phyloP scores from a whole-genome alignment of 2,329 filamentous ascomycete genomes.

The Colletotrichum paranaense region DNA sequence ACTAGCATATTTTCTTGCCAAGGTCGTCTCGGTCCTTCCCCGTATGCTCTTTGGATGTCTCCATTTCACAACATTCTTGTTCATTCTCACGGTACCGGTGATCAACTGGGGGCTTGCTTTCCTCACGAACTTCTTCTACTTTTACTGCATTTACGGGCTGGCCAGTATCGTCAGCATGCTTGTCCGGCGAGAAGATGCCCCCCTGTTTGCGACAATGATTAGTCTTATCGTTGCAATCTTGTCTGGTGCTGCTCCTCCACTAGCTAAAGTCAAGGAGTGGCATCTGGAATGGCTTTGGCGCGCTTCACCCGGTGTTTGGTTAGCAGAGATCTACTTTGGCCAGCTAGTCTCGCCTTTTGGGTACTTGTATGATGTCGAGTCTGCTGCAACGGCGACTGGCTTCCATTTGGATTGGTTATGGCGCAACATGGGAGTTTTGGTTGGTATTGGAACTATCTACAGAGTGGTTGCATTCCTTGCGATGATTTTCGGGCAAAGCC shows the following conservation, averaged over 20 bases:
- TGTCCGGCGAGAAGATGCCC: conserved; percentile 65
- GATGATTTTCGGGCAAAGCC: conserved; percentile 45
- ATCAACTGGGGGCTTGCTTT: conserved; percentile 63
- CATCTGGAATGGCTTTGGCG: conserved; percentile 68
- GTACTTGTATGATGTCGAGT: conserved; percentile 62
- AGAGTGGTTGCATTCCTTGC: conserved; percentile 57
- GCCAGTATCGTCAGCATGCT: conserved; percentile 65
- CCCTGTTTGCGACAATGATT: conserved; percentile 65
- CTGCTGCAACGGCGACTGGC: conserved; percentile 55
- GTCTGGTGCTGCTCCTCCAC: conserved; percentile 62
- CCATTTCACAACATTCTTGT: conserved; percentile 65
- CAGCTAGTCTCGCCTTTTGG: conserved; percentile 59
- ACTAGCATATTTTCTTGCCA: conserved; percentile 67
- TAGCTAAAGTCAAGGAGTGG: conserved; percentile 61
- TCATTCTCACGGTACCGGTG: conserved; percentile 60
- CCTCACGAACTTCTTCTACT: conserved; percentile 63
- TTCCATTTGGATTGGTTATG: conserved; percentile 57
- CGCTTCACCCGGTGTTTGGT: conserved; percentile 64
- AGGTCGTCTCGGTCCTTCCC: conserved; percentile 62
- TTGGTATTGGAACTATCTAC: conserved; percentile 57
- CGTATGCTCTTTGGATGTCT: conserved; percentile 62
- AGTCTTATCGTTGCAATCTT: conserved; percentile 65
- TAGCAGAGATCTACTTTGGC: conserved; percentile 67
- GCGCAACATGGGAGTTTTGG: conserved; percentile 52
- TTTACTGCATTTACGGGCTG: conserved; percentile 69